Percentiles rank a stretch among this genome's conserved stretches.
Evolutionary conservation across 495 filamentous ascomycete genomes (phyloP).

Genomic region (Daldinia childiae): DNA sequence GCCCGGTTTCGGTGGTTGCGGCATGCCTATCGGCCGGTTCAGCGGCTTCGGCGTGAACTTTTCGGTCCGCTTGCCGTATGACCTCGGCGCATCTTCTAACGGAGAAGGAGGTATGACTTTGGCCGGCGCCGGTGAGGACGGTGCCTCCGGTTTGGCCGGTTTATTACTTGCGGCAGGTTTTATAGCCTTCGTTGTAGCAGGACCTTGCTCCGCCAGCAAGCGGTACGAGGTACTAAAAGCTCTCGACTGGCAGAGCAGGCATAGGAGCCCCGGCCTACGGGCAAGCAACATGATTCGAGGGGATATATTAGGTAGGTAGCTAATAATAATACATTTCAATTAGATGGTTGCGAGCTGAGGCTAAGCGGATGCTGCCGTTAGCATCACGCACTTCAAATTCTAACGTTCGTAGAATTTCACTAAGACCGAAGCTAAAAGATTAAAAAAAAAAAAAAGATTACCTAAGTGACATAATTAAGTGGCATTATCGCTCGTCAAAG

Average conservation of each 20-base stretch:
- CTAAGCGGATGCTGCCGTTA: constrained; percentile 25
- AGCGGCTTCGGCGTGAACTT: constrained; percentile 74
- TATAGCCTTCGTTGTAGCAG: constrained; percentile 39
- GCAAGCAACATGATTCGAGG: constrained; percentile 29
- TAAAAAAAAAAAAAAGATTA: constrained; percentile 12
- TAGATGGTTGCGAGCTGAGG: constrained; percentile 4
- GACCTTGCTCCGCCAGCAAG: constrained; percentile 47
- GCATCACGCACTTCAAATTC: not conserved
- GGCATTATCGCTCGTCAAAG: constrained; percentile 34
- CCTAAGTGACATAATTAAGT: not conserved
- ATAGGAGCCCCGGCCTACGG: constrained; percentile 44
- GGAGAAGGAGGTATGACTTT: constrained; percentile 43
- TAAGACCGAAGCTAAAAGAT: constrained; percentile 14
- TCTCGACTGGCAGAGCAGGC: constrained; percentile 60
- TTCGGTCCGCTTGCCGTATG: constrained; percentile 64
- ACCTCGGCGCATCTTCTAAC: constrained; percentile 60
- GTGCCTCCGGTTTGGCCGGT: constrained; percentile 15
- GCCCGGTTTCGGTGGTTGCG: constrained; percentile 72
- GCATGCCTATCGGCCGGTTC: constrained; percentile 81
- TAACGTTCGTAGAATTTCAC: constrained; percentile 17
- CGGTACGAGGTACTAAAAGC: constrained; percentile 57
- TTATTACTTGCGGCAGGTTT: constrained; percentile 1
- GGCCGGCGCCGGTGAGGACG: constrained; percentile 24
- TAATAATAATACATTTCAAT: constrained; percentile 27
- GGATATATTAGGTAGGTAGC: constrained; percentile 3